Conservation (phyloP, 2,329 filamentous ascomycete species). For the Colletotrichum coccodes region DNA sequence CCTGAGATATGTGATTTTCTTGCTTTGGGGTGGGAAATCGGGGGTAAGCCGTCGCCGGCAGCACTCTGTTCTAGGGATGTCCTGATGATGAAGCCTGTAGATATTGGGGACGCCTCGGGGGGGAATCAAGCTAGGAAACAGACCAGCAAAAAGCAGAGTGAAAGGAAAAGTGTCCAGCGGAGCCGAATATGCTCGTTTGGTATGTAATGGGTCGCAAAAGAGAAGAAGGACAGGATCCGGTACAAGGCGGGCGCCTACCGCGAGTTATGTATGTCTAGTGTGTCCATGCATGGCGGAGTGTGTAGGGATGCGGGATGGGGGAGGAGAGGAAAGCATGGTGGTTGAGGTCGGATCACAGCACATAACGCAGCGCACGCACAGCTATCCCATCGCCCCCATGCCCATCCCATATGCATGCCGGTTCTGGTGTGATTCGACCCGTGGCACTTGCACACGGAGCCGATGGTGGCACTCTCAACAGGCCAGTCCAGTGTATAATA, state of each 20-base stretch:
- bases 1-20: conserved; percentile 33
- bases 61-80: conserved; percentile 23
- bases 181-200: conserved; percentile 45
- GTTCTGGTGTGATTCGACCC: conserved; percentile 32
- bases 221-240: conserved; percentile 46
- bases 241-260: conserved; percentile 54
- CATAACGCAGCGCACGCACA: conserved; percentile 25
- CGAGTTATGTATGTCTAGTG: conserved; percentile 57
- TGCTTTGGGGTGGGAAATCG: conserved; percentile 17
- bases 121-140: conserved; percentile 40
- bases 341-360: conserved; percentile 33
- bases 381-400: conserved; percentile 22
- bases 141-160: conserved; percentile 37
- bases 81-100: conserved; percentile 12
- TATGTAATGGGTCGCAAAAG: conserved; percentile 52
- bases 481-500: conserved; percentile 25
- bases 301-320: conserved; percentile 14
- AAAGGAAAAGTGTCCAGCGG: conserved; percentile 38
- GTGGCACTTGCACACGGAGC: conserved; percentile 25
- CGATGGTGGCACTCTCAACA: conserved; percentile 22
- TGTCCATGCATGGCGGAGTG: conserved; percentile 27
- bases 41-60: conserved; percentile 50
- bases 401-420: conserved; percentile 27
- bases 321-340: conserved; percentile 17
- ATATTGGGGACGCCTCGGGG: conserved; percentile 1